These are phyloP conservation scores for Penicillium bialowiezense DNA, from an alignment of 495 filamentous ascomycete genomes.

Conservation along the genomic window DNA sequence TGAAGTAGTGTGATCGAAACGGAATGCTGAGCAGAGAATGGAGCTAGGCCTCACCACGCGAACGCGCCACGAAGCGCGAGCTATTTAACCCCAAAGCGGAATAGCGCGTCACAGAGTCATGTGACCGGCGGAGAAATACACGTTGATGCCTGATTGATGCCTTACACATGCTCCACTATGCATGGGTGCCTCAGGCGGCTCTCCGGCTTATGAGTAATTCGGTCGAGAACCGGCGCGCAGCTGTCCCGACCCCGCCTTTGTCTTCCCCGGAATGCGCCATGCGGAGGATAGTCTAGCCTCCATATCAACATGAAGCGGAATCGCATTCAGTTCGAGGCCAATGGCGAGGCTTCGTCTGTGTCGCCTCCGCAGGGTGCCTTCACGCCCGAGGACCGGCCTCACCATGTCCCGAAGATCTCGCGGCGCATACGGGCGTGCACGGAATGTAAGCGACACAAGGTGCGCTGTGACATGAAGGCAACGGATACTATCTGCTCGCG, in stretches of 20 bases:
- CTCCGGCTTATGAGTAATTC: constrained; percentile 6
- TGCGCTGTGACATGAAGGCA: constrained; percentile 50
- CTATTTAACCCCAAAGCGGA: constrained; percentile 30
- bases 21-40: not conserved
- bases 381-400: constrained; percentile 33
- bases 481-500: constrained; percentile 45
- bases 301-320: constrained; percentile 43
- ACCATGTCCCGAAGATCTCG: constrained; percentile 52
- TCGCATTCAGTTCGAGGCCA: constrained; percentile 44
- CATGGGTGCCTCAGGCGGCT: not conserved
- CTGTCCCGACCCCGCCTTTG: constrained; percentile 25
- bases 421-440: constrained; percentile 55
- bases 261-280: constrained; percentile 22
- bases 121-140: constrained; percentile 11
- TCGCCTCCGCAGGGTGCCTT: constrained; percentile 34
- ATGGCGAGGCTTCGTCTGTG: constrained; percentile 40
- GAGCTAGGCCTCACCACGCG: constrained; percentile 14
- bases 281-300: constrained; percentile 16
- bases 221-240: constrained; percentile 14
- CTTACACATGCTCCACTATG: constrained; percentile 9
- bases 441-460: constrained; percentile 54
- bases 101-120: constrained; percentile 14
- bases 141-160: not conserved
- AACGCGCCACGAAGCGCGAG: constrained; percentile 20
- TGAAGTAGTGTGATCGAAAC: not conserved